phyloP scores from a whole-genome alignment of 805 yeast genomes.

The Tetrapisispora pingtungensis region DNA sequence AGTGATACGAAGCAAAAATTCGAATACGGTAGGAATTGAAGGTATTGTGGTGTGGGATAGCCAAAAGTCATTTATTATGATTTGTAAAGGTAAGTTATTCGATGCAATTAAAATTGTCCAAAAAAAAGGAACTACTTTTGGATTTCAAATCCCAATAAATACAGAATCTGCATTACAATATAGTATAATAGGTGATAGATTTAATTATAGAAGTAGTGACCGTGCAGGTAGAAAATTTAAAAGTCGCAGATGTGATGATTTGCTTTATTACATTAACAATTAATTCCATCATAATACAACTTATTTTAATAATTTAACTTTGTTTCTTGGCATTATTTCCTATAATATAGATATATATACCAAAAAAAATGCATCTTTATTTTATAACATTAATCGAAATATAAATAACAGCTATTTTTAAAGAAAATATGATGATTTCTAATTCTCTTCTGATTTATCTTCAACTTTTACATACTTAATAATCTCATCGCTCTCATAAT shows the following conservation, averaged over 20 bases:
- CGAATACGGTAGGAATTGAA: slow-evolving; percentile 44
- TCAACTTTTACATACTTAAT: too few species aligned
- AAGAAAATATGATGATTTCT: too few species aligned
- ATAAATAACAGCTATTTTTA: too few species aligned
- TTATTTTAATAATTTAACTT: too few species aligned
- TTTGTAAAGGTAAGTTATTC: slow-evolving; percentile 30
- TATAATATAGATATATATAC: too few species aligned
- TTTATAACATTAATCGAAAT: too few species aligned
- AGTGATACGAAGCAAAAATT: slow-evolving; percentile 49
- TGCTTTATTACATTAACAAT: slow-evolving; percentile 25
- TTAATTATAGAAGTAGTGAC: slow-evolving; percentile 66
- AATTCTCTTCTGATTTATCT: too few species aligned
- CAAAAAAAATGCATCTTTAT: too few species aligned
- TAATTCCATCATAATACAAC: not conserved
- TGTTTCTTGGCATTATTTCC: too few species aligned
- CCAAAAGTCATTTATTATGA: slow-evolving; percentile 56
- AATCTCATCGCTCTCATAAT: too few species aligned
- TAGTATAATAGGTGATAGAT: slow-evolving; percentile 68
- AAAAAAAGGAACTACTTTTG: slow-evolving; percentile 58
- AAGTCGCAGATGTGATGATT: slow-evolving; percentile 59
- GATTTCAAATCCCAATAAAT: slow-evolving; percentile 36
- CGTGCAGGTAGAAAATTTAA: slow-evolving; percentile 81
- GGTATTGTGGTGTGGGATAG: slow-evolving; percentile 86
- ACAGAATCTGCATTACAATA: slow-evolving; percentile 41
- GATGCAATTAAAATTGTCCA: slow-evolving; percentile 63